Conservation (phyloP, 2,329 filamentous ascomycete species). For the Aspergillus oerlinghausenensis region DNA sequence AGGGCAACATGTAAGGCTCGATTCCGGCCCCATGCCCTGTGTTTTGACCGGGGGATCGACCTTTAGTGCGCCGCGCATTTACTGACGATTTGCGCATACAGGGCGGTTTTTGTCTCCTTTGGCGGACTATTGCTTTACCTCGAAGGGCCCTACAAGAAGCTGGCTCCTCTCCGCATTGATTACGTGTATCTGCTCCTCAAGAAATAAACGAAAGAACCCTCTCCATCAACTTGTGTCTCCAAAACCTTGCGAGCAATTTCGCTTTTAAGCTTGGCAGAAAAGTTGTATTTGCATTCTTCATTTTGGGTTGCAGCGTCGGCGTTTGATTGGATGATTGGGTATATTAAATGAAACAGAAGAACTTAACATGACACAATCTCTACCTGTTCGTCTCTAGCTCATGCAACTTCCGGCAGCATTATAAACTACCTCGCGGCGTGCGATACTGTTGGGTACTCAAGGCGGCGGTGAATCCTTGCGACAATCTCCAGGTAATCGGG, state of each 20-base stretch:
- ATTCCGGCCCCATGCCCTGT: neutral
- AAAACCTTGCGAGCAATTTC: neutral
- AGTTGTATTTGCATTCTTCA: slow-evolving; percentile 22
- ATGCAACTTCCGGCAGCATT: neutral
- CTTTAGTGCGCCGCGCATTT: neutral
- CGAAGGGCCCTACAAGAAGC: slow-evolving; percentile 92
- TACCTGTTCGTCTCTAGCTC: neutral
- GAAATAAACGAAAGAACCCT: slow-evolving; percentile 55
- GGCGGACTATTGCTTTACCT: slow-evolving; percentile 86
- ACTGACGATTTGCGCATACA: slow-evolving; percentile 40
- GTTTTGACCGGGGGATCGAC: neutral
- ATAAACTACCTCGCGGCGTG: slow-evolving; percentile 13
- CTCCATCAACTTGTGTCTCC: neutral
- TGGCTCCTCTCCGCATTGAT: slow-evolving; percentile 86
- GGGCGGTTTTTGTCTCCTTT: slow-evolving; percentile 91
- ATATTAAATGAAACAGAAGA: slow-evolving; percentile 30
- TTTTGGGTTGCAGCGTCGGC: slow-evolving; percentile 39
- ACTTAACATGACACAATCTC: slow-evolving; percentile 10
- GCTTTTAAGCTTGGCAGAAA: slow-evolving; percentile 14
- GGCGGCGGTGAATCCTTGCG: slow-evolving; percentile 67
- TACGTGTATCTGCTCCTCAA: slow-evolving; percentile 91
- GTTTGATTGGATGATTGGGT: slow-evolving; percentile 36
- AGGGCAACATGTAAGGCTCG: slow-evolving; percentile 73
- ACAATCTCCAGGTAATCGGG: slow-evolving; percentile 71
- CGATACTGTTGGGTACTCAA: slow-evolving; percentile 71